phyloP scores from a whole-genome alignment of 2,329 filamentous ascomycete species.

The Colletotrichum sp. region DNA sequence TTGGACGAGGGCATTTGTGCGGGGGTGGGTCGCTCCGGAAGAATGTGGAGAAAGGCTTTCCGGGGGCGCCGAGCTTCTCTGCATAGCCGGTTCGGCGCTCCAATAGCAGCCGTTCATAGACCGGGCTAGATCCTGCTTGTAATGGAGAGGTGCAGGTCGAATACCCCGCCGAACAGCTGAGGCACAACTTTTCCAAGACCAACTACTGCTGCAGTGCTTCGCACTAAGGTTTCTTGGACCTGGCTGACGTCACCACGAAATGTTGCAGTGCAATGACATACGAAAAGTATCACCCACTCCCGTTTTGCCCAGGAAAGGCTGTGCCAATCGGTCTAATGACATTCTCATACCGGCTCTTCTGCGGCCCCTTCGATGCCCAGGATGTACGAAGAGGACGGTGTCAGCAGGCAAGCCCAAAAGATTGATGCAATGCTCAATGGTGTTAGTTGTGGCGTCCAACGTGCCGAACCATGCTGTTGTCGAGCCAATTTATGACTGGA shows the following conservation, averaged over 20 bases:
- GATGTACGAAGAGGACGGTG: background rate
- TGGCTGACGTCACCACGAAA: constrained; percentile 13
- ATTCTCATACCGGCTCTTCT: background rate
- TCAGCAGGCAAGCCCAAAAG: background rate
- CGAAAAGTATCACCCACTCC: constrained; percentile 1
- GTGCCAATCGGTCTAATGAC: background rate
- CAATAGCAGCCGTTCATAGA: background rate
- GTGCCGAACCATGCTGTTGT: background rate
- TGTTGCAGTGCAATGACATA: constrained; percentile 8
- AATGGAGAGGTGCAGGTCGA: background rate
- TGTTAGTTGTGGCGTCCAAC: constrained; percentile 15
- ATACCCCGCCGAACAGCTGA: background rate
- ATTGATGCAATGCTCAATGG: background rate
- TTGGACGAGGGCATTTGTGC: background rate
- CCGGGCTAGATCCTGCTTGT: background rate
- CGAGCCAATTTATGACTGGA: background rate
- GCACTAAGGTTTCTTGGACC: background rate
- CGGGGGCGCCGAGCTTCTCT: background rate
- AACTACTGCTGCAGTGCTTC: background rate
- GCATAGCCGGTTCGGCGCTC: background rate
- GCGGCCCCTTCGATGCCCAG: background rate
- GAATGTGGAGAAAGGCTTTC: background rate
- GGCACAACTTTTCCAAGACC: background rate
- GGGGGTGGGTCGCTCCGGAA: background rate
- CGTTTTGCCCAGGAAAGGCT: background rate